Evolutionary conservation across 1,284 basidiomycete genomes (phyloP).

Genomic region (Hymenochaete sp.): DNA sequence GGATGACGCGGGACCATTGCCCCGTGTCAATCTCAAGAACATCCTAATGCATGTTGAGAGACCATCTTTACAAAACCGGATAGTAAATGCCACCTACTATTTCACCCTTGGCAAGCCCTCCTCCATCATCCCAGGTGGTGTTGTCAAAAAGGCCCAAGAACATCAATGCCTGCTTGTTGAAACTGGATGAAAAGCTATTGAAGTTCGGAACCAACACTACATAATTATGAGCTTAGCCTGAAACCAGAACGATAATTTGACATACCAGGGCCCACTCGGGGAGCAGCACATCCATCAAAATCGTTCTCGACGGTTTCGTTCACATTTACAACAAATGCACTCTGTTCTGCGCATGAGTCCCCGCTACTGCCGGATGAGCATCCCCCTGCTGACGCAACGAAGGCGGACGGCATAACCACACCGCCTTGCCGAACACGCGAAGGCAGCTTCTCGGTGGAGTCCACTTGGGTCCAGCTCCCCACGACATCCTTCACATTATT

Average conservation of each 20-base stretch:
- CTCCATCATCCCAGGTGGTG: slow-evolving; percentile 56
- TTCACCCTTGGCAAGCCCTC: slow-evolving; percentile 53
- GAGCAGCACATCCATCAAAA: slow-evolving; percentile 54
- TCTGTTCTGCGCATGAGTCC: slow-evolving; percentile 46
- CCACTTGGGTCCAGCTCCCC: slow-evolving; percentile 52
- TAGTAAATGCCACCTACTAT: slow-evolving; percentile 40
- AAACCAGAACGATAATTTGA: slow-evolving; percentile 1
- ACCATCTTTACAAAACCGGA: slow-evolving; percentile 4
- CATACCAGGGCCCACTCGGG: slow-evolving; percentile 43
- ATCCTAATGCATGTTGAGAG: slow-evolving; percentile 32
- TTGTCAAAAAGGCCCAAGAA: slow-evolving; percentile 57
- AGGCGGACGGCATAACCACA: slow-evolving; percentile 36
- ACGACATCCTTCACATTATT: slow-evolving; percentile 39
- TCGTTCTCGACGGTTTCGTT: slow-evolving; percentile 29
- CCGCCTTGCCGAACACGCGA: slow-evolving; percentile 42
- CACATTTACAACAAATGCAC: slow-evolving; percentile 47
- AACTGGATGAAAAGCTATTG: slow-evolving; percentile 46
- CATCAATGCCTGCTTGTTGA: slow-evolving; percentile 55
- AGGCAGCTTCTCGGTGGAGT: slow-evolving; percentile 30
- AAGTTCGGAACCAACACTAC: slow-evolving; percentile 48
- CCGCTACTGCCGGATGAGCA: slow-evolving; percentile 40
- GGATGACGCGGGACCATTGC: slow-evolving; percentile 64
- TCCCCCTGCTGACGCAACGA: slow-evolving; percentile 49
- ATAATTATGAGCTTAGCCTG: not conserved
- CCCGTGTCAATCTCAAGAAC: slow-evolving; percentile 54